phyloP scores from a whole-genome alignment of 345 rosid genomes.

The Ailanthus altissimus region DNA sequence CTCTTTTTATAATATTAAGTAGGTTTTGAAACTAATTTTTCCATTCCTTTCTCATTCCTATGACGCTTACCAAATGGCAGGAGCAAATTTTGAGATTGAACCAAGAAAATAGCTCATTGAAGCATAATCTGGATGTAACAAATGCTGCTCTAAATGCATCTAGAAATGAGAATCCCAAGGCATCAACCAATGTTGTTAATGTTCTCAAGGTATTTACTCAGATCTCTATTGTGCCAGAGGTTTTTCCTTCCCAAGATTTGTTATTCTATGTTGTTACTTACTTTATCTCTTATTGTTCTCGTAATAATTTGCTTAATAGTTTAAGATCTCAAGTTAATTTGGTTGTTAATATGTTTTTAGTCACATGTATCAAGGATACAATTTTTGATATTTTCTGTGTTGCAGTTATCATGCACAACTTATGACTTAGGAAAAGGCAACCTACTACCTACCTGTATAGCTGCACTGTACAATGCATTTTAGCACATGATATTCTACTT shows the following conservation, averaged over 20 bases:
- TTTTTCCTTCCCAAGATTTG: neutral
- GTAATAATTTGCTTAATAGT: constrained; percentile 6
- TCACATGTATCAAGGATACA: constrained; percentile 6
- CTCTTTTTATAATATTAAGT: neutral
- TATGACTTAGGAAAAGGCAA: constrained; percentile 12
- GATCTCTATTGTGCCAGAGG: neutral
- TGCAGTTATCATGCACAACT: constrained; percentile 17
- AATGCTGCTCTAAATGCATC: constrained; percentile 50
- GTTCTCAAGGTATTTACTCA: constrained; percentile 42
- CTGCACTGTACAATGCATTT: constrained; percentile 7
- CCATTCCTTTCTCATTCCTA: constrained; percentile 10
- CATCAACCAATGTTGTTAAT: constrained; percentile 39
- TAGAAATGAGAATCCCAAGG: constrained; percentile 47
- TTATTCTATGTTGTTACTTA: neutral
- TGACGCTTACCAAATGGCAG: constrained; percentile 39
- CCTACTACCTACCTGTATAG: neutral
- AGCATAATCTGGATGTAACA: constrained; percentile 63
- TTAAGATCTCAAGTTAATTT: neutral
- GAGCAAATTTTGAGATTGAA: constrained; percentile 72
- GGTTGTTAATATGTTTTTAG: constrained; percentile 3
- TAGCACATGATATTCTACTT: constrained; percentile 7
- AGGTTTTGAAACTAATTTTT: neutral
- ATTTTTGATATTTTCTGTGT: constrained; percentile 21
- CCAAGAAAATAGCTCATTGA: constrained; percentile 82
- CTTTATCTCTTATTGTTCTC: neutral